Percentiles rank a stretch among this genome's conserved stretches.
These are phyloP conservation scores for Vitis labrusca DNA, from an alignment of 164 flowering plant species.

Conservation along the genomic window DNA sequence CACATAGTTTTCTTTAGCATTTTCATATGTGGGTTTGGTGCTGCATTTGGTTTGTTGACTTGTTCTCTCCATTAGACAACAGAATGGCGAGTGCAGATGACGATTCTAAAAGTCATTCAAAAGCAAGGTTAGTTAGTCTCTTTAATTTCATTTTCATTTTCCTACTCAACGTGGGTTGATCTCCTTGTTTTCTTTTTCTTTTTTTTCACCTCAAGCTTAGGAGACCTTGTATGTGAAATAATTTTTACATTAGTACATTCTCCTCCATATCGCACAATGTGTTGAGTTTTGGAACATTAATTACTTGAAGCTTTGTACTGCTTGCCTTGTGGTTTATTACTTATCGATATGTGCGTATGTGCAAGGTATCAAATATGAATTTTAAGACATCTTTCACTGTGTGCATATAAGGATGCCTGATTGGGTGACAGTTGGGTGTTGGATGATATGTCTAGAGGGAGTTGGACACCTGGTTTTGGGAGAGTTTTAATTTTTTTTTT, in stretches of 20 bases:
- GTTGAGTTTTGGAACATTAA: too few species aligned
- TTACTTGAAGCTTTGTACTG: too few species aligned
- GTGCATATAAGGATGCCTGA: too few species aligned
- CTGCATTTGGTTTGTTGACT: constrained; percentile 1
- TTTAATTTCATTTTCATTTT: constrained; percentile 2
- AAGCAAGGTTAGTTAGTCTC: constrained; percentile 37
- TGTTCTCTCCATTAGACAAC: constrained; percentile 8
- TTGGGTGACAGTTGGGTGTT: too few species aligned
- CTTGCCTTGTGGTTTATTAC: too few species aligned
- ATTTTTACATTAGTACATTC: not conserved
- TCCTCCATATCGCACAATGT: not conserved
- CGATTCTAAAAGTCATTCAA: constrained; percentile 21
- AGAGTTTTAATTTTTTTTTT: too few species aligned
- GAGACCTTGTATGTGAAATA: not conserved
- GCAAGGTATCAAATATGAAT: too few species aligned
- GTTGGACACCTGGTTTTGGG: too few species aligned
- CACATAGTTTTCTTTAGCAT: not conserved
- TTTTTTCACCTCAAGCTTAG: not conserved
- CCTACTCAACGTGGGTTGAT: not conserved
- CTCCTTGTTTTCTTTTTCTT: not conserved
- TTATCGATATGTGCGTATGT: too few species aligned
- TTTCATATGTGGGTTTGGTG: not conserved
- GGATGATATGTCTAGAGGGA: too few species aligned
- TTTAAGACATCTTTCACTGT: too few species aligned
- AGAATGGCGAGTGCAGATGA: constrained; percentile 5